These are phyloP conservation scores for Blastocystis sp. DNA, from an alignment of 352 stramenopile genomes.

Conservation along the genomic window DNA sequence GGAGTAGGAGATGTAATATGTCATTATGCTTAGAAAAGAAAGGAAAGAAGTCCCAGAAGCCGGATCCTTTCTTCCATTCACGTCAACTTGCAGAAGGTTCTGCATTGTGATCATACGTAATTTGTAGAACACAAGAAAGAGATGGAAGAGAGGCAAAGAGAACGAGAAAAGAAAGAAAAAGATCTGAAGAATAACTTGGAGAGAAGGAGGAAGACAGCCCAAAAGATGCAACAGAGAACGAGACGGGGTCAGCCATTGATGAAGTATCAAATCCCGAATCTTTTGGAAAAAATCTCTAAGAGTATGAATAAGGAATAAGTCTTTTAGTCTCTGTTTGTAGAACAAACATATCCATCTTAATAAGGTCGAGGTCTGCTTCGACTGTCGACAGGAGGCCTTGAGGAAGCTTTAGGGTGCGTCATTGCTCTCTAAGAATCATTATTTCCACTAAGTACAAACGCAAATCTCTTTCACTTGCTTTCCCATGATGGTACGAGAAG, in stretches of 20 bases:
- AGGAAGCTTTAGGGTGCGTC: background rate
- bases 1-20: background rate
- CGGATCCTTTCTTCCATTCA: conserved; percentile 58
- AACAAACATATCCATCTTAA: conserved; percentile 42
- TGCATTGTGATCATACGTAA: background rate
- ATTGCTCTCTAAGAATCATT: conserved; percentile 13
- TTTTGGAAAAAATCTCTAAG: conserved; percentile 33
- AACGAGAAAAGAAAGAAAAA: conserved; percentile 33
- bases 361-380: background rate
- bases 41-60: background rate
- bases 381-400: background rate
- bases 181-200: background rate
- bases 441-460: background rate
- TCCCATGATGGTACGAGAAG: conserved; percentile 35
- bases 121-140: conserved; percentile 2
- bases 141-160: conserved; percentile 3
- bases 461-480: conserved; percentile 52
- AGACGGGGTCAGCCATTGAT: conserved; percentile 27
- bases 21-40: background rate
- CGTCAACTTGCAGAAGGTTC: conserved; percentile 12
- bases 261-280: conserved; percentile 62
- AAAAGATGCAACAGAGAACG: conserved; percentile 38
- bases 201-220: background rate
- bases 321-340: background rate
- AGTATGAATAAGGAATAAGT: conserved; percentile 13